phyloP scores from a whole-genome alignment of 2,329 filamentous ascomycete species.

The Colletotrichum simmondsii region DNA sequence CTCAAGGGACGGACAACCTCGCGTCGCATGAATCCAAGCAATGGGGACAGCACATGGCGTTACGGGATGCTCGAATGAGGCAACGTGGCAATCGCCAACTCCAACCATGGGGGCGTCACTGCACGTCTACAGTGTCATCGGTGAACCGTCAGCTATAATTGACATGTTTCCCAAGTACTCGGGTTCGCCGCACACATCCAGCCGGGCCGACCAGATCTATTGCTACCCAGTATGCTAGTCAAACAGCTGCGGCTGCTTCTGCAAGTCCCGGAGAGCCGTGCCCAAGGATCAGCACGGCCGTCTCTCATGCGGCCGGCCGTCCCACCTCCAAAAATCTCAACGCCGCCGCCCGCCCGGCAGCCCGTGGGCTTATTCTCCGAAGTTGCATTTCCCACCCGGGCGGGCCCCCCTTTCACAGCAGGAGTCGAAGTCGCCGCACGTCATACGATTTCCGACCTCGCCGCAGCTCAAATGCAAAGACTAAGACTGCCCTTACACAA shows the following conservation, averaged over 20 bases:
- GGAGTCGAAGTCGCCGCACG: not conserved
- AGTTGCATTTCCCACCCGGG: constrained; percentile 3
- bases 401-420: not conserved
- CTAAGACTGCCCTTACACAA: not conserved
- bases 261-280: not conserved
- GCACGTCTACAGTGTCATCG: not conserved
- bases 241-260: not conserved
- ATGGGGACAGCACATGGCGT: not conserved
- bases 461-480: not conserved
- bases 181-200: not conserved
- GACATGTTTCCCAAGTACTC: not conserved
- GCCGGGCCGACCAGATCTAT: not conserved
- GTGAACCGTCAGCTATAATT: not conserved
- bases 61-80: not conserved
- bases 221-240: not conserved
- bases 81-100: not conserved
- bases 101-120: not conserved
- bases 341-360: not conserved
- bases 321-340: not conserved
- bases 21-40: not conserved
- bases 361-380: constrained; percentile 3
- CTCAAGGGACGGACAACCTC: too few relatives aligned
- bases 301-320: constrained; percentile 9
- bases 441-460: not conserved
- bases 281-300: not conserved